A percentile compares a stretch with the other conserved stretches of the same genome.
Conservation (phyloP, 163 green algal genomes). For the Scenedesmus sp. region DNA sequence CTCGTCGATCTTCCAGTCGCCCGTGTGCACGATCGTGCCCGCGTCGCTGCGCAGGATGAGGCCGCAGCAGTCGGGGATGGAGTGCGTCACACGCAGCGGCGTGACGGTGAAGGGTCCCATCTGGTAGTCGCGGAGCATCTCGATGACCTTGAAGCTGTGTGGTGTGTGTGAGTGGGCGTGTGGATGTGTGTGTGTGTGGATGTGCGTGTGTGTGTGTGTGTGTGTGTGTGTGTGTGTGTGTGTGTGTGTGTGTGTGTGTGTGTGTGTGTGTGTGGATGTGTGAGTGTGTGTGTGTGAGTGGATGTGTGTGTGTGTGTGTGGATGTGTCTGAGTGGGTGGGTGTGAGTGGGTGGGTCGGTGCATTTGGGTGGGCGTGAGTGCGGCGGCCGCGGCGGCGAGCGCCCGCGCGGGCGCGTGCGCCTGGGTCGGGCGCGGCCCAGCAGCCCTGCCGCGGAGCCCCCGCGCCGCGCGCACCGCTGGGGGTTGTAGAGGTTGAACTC, state of each 20-base stretch:
- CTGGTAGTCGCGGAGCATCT: constrained; percentile 36
- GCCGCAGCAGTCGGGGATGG: constrained; percentile 97
- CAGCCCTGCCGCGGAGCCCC: not conserved
- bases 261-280: too few species aligned
- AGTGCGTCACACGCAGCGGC: constrained; percentile 95
- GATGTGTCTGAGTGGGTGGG: too few species aligned
- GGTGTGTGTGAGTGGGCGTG: too few species aligned
- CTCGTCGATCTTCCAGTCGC: constrained; percentile 99
- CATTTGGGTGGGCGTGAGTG: not conserved
- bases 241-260: too few species aligned
- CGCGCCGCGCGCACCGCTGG: constrained; percentile 49
- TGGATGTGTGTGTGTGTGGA: too few species aligned
- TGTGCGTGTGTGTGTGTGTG: too few species aligned
- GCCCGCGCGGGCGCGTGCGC: too few species aligned
- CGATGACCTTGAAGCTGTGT: constrained; percentile 36
- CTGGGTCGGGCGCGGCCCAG: not conserved
- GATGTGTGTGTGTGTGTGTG: too few species aligned
- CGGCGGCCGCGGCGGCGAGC: too few species aligned
- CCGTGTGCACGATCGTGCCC: constrained; percentile 95
- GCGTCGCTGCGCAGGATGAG: constrained; percentile 89
- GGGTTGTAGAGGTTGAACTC: constrained; percentile 95
- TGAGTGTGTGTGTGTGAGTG: too few species aligned
- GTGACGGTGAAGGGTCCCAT: constrained; percentile 42
- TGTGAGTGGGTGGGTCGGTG: too few species aligned
- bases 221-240: too few species aligned